Evolutionary conservation across 1,284 basidiomycete genomes (phyloP), one percentile per base, ranked within the genome.

Genomic region (Papiliotrema nemorosa): DNA sequence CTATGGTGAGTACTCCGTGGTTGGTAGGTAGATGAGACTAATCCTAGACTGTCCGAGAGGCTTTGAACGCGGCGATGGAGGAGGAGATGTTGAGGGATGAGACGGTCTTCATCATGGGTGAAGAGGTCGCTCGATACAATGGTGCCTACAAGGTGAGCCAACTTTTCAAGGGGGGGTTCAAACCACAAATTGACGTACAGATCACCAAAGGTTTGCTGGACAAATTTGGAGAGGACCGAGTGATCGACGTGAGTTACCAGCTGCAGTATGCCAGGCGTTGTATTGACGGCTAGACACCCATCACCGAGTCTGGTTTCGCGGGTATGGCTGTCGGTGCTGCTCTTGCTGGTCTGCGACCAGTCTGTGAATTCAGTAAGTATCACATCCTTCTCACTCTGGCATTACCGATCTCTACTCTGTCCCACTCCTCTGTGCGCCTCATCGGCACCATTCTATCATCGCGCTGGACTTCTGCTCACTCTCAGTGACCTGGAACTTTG

Each of bases 31-130:
- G 5, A 13, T 21, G 6, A 14, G n/a, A 40, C 7, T 40, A 5
- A 22, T 10, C 18, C 21, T n/a, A 97, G 90, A 97, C 92, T 47
- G 94, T 97, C 56, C 89, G 96, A 71, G 96, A 99, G 54, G 96
- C 96, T 36, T 85, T 99, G 63, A 98, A 97, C 78, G 78, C 85
- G 54, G 96, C 96, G 33, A 94, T 99, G 90, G 96, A 98, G 80
- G 96, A 99, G 79, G 96, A 99, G 80, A 98, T 99, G 96, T 74
- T 87, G 66, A 84, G 91, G 45, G 96, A 99, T 77, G 88, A 94
- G 74, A 87, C 80, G 35, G 96, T 99, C 46, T 98, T 96, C 76
- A 78, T 99, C 71, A 78, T 99, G 66, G 96, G 96, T 61, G 96
- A 99, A 78, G 96, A 99, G 77, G 96, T 99, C 50, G 94, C 96